A percentile compares a stretch with the other conserved stretches of the same genome.
phyloP scores from a whole-genome alignment of 192 early-diverging fungal genomes.

The Powellomyces hirtus region DNA sequence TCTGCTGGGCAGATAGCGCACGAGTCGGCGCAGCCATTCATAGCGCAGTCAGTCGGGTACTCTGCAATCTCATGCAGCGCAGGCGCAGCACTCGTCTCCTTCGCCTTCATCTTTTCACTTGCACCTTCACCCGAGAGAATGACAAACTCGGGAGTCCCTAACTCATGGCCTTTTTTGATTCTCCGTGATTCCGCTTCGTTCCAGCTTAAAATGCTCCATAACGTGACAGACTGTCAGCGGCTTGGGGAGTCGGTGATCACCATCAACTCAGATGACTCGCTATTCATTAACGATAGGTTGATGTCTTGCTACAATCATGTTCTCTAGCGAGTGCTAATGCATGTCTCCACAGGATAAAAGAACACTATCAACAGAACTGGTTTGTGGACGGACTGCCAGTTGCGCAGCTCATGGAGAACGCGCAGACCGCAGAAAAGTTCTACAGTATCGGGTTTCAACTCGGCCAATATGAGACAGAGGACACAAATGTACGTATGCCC shows the following conservation, averaged over 20 bases:
- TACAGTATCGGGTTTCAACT: constrained; percentile 3
- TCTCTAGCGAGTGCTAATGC: neutral
- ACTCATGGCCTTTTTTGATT: too few species aligned
- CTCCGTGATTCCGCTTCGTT: neutral
- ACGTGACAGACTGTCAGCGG: neutral
- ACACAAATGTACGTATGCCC: too few species aligned
- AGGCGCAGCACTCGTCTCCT: too few species aligned
- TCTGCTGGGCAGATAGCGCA: too few species aligned
- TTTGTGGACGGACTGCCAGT: constrained; percentile 91
- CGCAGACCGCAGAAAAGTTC: constrained; percentile 18
- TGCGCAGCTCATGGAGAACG: constrained; percentile 39
- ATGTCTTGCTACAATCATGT: too few species aligned
- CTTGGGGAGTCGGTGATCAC: constrained; percentile 9
- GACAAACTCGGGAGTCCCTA: too few species aligned
- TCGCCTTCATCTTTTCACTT: neutral
- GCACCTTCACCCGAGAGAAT: too few species aligned
- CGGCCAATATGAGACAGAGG: constrained; percentile 11
- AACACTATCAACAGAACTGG: constrained; percentile 50
- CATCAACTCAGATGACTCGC: constrained; percentile 44
- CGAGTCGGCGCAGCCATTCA: too few species aligned
- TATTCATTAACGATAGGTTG: constrained; percentile 81
- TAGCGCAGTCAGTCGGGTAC: too few species aligned
- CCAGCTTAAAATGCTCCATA: constrained; percentile 12
- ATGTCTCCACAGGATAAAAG: constrained; percentile 55
- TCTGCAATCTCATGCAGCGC: too few species aligned